Evolutionary conservation across 2,329 filamentous ascomycete genomes (phyloP), one percentile per base, ranked within the genome.

Genomic region (Cyanodermella asteris): DNA sequence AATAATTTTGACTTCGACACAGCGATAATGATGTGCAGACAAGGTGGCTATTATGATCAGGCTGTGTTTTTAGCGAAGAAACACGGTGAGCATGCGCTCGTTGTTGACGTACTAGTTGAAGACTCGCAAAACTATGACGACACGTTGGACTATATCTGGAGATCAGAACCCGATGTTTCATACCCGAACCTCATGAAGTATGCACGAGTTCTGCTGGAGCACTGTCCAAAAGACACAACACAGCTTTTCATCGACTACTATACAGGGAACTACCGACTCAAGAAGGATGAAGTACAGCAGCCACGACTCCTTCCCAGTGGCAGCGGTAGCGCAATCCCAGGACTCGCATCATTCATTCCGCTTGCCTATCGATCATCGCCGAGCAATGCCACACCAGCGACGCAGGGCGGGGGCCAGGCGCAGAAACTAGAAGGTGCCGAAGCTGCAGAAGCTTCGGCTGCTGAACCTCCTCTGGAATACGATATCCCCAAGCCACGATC

Each of bases 1-100:
- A 81, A 77, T 3, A 93, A 90, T 40, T 97, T 97, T 40, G 87
- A 97, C 44, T 59, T 94, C 3, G 87, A 97, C 36, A 97, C 87
- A 1, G 87, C 87, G 9, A 97, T 97, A 34, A 69, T 74, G 2
- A 93, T 97, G 81, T 97, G 87, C 42, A 68, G 90, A 15, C 87
- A 97, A 51, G 87, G 84, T 7, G 84, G 87, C 1, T 97, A 97
- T 47, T 91, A 73, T 39, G 82, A 94, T 31, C 90, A 97, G 53
- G 87, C 87, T 9, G 87, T 84, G 4, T 97, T 91, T 40, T 61
- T 97, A 18, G 87, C 90, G 5, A 77, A 81, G 30, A 84, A 93
- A 46, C 82, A 97, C 41, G 75, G 78, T 5, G 87, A 97, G 45
- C 78, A 80, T 34, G 81, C 91, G 29, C 56, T 94, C 31, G 87